phyloP scores from a whole-genome alignment of 371 early-diverging fungal genomes.

The Mucor velutinosus region DNA sequence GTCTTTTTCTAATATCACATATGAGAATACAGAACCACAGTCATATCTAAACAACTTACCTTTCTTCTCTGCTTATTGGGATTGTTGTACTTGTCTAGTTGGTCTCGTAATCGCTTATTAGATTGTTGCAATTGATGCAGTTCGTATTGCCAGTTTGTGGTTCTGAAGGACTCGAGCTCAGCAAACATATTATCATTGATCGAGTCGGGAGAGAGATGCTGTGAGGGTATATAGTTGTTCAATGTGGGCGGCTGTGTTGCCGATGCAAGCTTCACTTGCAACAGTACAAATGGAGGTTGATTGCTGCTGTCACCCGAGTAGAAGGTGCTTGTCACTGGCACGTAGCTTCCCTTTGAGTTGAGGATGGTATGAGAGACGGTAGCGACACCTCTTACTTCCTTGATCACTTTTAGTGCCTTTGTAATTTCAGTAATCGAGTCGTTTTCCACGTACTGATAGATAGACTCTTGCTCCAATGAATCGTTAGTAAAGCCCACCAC shows the following conservation, averaged over 20 bases:
- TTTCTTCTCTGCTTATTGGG: slow-evolving; percentile 26
- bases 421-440: slow-evolving; percentile 42
- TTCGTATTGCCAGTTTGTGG: slow-evolving; percentile 49
- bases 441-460: slow-evolving; percentile 54
- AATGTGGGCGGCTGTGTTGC: neutral
- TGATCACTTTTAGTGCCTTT: slow-evolving; percentile 37
- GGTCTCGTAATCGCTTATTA: slow-evolving; percentile 31
- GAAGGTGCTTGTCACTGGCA: slow-evolving; percentile 37
- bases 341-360: slow-evolving; percentile 42
- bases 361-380: slow-evolving; percentile 35
- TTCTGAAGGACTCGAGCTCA: slow-evolving; percentile 29
- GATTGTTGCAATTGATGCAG: slow-evolving; percentile 38
- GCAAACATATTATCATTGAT: slow-evolving; percentile 31
- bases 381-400: slow-evolving; percentile 24
- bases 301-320: slow-evolving; percentile 39
- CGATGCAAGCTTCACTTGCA: slow-evolving; percentile 20
- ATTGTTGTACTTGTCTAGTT: slow-evolving; percentile 28
- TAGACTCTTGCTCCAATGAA: slow-evolving; percentile 42
- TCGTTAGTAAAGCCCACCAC: slow-evolving; percentile 40
- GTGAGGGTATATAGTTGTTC: neutral
- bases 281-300: slow-evolving; percentile 34
- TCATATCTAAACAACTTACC: neutral
- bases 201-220: neutral
- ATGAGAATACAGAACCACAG: neutral
- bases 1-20: slow-evolving; percentile 6